Conservation (phyloP, 768 basidiomycete species). For the Podaxis rugospora region DNA sequence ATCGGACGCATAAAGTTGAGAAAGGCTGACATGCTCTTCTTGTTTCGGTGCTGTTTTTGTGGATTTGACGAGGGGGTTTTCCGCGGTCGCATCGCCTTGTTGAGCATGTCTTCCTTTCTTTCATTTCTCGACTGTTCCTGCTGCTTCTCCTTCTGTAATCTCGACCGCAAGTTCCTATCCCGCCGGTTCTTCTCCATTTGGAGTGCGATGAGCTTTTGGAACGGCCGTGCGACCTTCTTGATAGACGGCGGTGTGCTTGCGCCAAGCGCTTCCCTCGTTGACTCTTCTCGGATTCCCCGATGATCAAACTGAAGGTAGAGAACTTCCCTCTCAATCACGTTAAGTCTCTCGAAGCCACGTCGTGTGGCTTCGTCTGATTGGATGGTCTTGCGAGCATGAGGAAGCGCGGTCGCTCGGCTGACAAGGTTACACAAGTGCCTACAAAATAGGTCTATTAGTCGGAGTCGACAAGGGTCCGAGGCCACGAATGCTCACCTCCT, state of each 20-base stretch:
- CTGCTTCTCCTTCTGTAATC: slow-evolving; percentile 70
- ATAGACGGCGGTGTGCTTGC: slow-evolving; percentile 39
- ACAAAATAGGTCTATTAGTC: slow-evolving; percentile 12
- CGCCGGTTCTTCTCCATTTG: slow-evolving; percentile 84
- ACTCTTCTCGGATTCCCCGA: slow-evolving; percentile 73
- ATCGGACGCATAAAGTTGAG: slow-evolving; percentile 87
- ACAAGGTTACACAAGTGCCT: slow-evolving; percentile 71
- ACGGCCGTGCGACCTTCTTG: slow-evolving; percentile 57
- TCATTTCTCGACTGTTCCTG: slow-evolving; percentile 71
- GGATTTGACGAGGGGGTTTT: slow-evolving; percentile 37
- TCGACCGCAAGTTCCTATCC: slow-evolving; percentile 64
- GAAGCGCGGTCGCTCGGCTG: slow-evolving; percentile 43
- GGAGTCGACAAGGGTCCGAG: not conserved
- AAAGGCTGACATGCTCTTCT: slow-evolving; percentile 86
- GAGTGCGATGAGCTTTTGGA: slow-evolving; percentile 54
- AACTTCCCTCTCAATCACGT: slow-evolving; percentile 71
- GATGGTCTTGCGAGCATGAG: slow-evolving; percentile 35
- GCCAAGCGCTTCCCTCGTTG: slow-evolving; percentile 53
- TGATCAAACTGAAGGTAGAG: slow-evolving; percentile 59
- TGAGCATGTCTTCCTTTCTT: slow-evolving; percentile 70
- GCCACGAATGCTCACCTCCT: slow-evolving; percentile 46
- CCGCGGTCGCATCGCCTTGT: slow-evolving; percentile 66
- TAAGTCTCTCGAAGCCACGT: slow-evolving; percentile 70
- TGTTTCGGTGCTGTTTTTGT: slow-evolving; percentile 77
- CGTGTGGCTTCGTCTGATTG: slow-evolving; percentile 56